Evolutionary conservation across 1,139 yeast genomes (phyloP), one percentile per base, ranked within the genome.

Genomic region (Protomyces inundatus): DNA sequence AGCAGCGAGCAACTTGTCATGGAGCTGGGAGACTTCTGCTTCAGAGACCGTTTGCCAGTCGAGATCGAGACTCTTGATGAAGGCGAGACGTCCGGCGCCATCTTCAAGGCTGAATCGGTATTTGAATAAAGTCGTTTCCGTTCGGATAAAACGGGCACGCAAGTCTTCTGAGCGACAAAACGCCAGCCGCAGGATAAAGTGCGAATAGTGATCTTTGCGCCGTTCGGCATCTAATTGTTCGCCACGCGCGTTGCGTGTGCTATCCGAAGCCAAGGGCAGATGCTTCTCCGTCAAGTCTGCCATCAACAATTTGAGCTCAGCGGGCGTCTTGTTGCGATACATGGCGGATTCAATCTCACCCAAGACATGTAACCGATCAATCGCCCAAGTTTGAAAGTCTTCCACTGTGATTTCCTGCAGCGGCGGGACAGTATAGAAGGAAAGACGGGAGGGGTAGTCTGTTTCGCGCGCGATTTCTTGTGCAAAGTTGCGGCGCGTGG

Each of bases 361-460:
- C 66, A 95, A 80, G 7, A 93, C 84, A 71, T 86, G 85, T 68
- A 93, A 80, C 67, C 99, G 79, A 72, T 93, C 98, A 59, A 93
- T 87, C 6, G 98, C 98, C 97, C 97, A 93, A 16, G 81, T 80
- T 75, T 93, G 98, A 74, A 93, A 95, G 72, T 93, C 88, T 69
- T 91, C 97, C 46, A 93, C 74, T 0, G 97, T 90, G 71, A 93
- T 84, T 75, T 93, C 98, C 42, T 86, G 85, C 45, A 80, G 75
- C 0, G 98, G 98, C 6, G 96, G 95, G 3, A 77, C 69, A 53
- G 80, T 82, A 74, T 93, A 93, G 71, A 91, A 81, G 56, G 86
- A 83, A 60, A 88, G 78, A 52, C 93, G 71, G 66, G 74, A 71
- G 3, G 85, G 81, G 70, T 82, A 82, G 64, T 73, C 74, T 4